phyloP scores from a whole-genome alignment of 441 rosid genomes.

The Croton setiger region DNA sequence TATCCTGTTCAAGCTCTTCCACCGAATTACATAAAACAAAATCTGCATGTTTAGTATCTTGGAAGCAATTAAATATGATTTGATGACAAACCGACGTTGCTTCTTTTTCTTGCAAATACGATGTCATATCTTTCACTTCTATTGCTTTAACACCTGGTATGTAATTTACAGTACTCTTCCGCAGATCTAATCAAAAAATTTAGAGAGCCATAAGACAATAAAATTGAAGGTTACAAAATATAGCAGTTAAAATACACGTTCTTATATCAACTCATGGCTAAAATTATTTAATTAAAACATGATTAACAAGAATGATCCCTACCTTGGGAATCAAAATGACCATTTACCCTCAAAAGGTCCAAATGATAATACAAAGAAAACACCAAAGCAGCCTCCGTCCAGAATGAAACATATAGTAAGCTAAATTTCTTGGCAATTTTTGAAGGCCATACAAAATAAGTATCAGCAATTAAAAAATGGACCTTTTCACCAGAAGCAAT shows the following conservation, averaged over 20 bases:
- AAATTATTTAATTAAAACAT: too few relatives aligned
- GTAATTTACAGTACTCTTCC: constrained; percentile 46
- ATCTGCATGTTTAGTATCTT: constrained; percentile 47
- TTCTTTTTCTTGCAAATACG: constrained; percentile 46
- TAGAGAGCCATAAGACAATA: too few relatives aligned
- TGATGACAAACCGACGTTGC: constrained; percentile 36
- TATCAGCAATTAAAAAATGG: constrained; percentile 53
- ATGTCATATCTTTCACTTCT: constrained; percentile 45
- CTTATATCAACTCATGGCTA: too few relatives aligned
- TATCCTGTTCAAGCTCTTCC: constrained; percentile 46
- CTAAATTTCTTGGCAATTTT: constrained; percentile 48
- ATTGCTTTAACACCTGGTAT: constrained; percentile 53
- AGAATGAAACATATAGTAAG: constrained; percentile 53
- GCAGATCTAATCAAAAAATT: constrained; percentile 42
- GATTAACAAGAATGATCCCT: too few relatives aligned
- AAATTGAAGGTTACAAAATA: too few relatives aligned
- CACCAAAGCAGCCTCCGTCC: constrained; percentile 71
- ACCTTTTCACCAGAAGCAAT: constrained; percentile 34
- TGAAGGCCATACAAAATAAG: constrained; percentile 58
- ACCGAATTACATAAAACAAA: constrained; percentile 50
- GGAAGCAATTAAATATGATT: constrained; percentile 37
- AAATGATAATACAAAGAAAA: constrained; percentile 50
- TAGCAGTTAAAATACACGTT: too few relatives aligned
- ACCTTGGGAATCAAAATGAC: constrained; percentile 54
- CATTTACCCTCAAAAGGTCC: constrained; percentile 46